These are phyloP conservation scores for Crithidia thermophila DNA, from an alignment of 208 protist species.

Conservation along the genomic window DNA sequence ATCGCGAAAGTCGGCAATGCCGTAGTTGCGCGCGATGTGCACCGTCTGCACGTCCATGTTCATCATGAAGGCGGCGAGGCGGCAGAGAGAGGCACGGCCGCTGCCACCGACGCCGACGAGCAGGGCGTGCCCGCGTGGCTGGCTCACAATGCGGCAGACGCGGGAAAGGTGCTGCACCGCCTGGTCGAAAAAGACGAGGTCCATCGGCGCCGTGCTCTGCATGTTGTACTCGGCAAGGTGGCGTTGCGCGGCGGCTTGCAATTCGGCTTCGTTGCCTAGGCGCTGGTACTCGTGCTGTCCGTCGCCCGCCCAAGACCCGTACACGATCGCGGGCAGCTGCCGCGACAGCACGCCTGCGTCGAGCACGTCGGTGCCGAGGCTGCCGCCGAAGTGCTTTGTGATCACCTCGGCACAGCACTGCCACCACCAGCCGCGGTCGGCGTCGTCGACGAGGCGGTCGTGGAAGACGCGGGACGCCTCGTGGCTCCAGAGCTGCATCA, in stretches of 20 bases:
- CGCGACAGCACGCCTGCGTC: constrained; percentile 17
- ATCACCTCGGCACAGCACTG: constrained; percentile 64
- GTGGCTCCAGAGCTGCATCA: constrained; percentile 95
- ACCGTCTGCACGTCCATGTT: constrained; percentile 92
- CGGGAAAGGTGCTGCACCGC: constrained; percentile 96
- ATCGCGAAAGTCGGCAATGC: constrained; percentile 93
- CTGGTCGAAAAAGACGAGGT: constrained; percentile 98
- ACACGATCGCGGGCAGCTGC: constrained; percentile 47
- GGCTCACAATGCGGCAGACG: constrained; percentile 95
- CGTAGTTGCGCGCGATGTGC: constrained; percentile 91
- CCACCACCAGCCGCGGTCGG: constrained; percentile 94
- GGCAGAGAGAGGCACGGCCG: constrained; percentile 94
- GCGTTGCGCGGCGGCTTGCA: constrained; percentile 67
- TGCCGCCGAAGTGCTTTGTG: constrained; percentile 53
- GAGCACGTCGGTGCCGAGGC: constrained; percentile 6
- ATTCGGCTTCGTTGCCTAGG: constrained; percentile 31
- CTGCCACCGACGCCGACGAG: constrained; percentile 97
- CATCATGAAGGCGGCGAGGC: constrained; percentile 93
- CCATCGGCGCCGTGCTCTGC: constrained; percentile 74
- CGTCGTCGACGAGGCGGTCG: constrained; percentile 95
- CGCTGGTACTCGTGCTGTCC: constrained; percentile 55
- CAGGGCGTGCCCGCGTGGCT: constrained; percentile 96
- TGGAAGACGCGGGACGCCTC: constrained; percentile 96
- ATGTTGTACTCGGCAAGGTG: constrained; percentile 95
- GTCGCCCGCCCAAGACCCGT: constrained; percentile 56